Evolutionary conservation across 352 stramenopile genomes (phyloP), one percentile per base, ranked within the genome.

Genomic region (Phytophthora europaea): DNA sequence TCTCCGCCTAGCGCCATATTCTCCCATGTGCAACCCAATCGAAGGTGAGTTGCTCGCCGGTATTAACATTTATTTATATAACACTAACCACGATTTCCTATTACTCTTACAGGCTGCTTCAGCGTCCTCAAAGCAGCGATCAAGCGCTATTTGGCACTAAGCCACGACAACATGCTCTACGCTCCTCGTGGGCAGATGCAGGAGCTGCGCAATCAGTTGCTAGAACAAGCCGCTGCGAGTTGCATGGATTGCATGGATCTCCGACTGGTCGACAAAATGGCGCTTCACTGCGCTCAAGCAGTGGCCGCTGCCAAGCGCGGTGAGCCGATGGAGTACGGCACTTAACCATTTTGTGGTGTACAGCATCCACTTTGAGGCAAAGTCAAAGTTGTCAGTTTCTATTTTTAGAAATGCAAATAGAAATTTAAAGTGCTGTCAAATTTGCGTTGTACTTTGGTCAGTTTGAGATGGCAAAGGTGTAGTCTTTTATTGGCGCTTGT

Each of bases 11-110:
- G 65, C 15, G 0, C 47, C 50, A 13, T 73, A 67, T 23, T 61
- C 43, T n/a, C 58, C 65, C 2, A 72, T 72, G 56, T 66, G 65
- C 36, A 72, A 72, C 48, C 56, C 57, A 0, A 72, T 72, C n/a
- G 65, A 67, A 54, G 54, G 54, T 61, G 13, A 15, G 31, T 13
- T 58, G 38, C 1, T 10, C 26, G 18, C 6, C 20, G n/a, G 10
- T 23, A 57, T 16, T 57, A 13, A 4, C 9, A 18, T 22, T 15
- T 13, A 5, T 4, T 40, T 40, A 8, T 18, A 50, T 7, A 10
- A 50, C 20, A 31, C 51, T 57, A 57, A 38, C 12, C 0, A 13
- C 7, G 13, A 43, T 15, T 15, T 43, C 34, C 34, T 15, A 15
- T 2, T 16, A 15, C 3, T 57, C 12, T 22, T 22, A 4, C 31